Base-by-base conservation (phyloP, 495 filamentous ascomycete species). In the Hypoxylon perforatum region DNA sequence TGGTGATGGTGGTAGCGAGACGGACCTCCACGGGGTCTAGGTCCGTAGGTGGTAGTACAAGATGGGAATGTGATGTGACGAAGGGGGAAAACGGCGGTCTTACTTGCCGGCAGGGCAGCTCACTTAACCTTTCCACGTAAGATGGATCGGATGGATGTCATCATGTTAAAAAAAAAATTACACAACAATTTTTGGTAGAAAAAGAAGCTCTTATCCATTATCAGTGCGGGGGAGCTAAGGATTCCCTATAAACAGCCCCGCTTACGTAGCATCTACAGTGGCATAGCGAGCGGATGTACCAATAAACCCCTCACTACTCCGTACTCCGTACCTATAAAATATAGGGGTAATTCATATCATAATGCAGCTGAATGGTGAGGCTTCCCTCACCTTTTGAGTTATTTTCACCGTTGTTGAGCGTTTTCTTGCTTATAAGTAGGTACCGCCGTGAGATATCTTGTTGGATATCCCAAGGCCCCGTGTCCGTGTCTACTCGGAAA, bases 121-220 rank as follows among this genome's bases (percentile, higher is more conserved):
- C 39, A 44, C 48, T 42, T 41, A 38, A 22, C 22, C 39, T 1
- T 36, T 33, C 11, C 3, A 5, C 8, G 11, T 3, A 33, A n/a
- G n/a, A n/a, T n/a, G n/a, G n/a, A n/a, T n/a, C n/a, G n/a, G n/a
- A n/a, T n/a, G 30, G 30, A 58, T 64, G 61, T 64, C 44, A 65
- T 65, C n/a, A n/a, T n/a, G 2, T 17, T 49, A 2, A 42, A 47
- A 36, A 15, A 45, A 25, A 52, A 30, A 58, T 21, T 50, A 51
- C 8, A 57, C n/a, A 30, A 15, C 23, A 56, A 63, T 56, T 63
- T 60, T 50, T 39, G 15, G 23, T 41, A 28, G 52, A 61, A 58
- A 46, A 55, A 18, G 56, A 69, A 69, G 66, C 66, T 69, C 66
- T 69, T 69, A 69, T 69, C 66, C 64, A 47, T 48, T 69, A 69